phyloP scores from a whole-genome alignment of 1,284 basidiomycete genomes.

The Cryptococcus jaspeensis region DNA sequence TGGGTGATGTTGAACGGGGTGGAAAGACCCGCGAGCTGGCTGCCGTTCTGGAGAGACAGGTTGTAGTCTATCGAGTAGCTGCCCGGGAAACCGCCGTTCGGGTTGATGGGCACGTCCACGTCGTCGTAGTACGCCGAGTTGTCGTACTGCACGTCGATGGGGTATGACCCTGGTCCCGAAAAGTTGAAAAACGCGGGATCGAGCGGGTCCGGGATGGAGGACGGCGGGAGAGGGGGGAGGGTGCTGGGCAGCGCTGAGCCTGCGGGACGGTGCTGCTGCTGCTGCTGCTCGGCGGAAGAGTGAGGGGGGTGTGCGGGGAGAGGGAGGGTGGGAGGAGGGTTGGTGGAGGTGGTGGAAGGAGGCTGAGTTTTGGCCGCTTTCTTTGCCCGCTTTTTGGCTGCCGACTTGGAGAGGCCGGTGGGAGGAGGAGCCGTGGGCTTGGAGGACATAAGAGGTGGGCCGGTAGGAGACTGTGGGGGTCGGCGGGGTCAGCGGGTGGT shows the following conservation, averaged over 20 bases:
- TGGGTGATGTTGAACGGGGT: slow-evolving; percentile 47
- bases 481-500: no score
- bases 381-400: slow-evolving; percentile 50
- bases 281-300: neutral
- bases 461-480: neutral
- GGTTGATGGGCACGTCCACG: slow-evolving; percentile 16
- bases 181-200: slow-evolving; percentile 27
- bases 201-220: slow-evolving; percentile 14
- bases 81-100: slow-evolving; percentile 20
- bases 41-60: slow-evolving; percentile 28
- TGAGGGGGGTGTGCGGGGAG: no score
- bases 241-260: neutral
- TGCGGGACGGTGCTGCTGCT: slow-evolving; percentile 3
- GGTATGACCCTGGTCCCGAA: slow-evolving; percentile 26
- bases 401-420: slow-evolving; percentile 46
- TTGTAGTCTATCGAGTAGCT: slow-evolving; percentile 33
- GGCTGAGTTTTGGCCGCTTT: slow-evolving; percentile 37
- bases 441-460: slow-evolving; percentile 6
- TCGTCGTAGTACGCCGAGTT: slow-evolving; percentile 32
- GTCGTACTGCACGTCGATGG: slow-evolving; percentile 34
- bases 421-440: slow-evolving; percentile 29
- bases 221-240: neutral
- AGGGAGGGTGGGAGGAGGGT: no score
- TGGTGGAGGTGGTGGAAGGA: neutral
- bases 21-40: slow-evolving; percentile 30